Conservation (phyloP, 768 basidiomycete species). For the Pleurotus citrinopileatus region DNA sequence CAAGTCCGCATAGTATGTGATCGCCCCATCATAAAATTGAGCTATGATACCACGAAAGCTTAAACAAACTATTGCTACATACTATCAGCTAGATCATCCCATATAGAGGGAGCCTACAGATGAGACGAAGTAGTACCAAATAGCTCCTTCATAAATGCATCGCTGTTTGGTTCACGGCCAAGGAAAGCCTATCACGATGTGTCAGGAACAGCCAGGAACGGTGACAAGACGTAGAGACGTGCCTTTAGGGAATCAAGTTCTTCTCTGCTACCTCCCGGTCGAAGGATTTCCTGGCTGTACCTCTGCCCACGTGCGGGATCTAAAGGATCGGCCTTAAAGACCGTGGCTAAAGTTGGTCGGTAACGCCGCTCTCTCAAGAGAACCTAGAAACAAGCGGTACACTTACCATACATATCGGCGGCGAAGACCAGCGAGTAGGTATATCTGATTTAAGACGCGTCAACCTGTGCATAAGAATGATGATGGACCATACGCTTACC, state of each 20-base stretch:
- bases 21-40: too few species aligned
- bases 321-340: slow-evolving; percentile 81
- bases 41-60: too few species aligned
- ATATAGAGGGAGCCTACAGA: slow-evolving; percentile 20
- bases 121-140: slow-evolving; percentile 45
- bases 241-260: slow-evolving; percentile 80
- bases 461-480: not conserved
- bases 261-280: slow-evolving; percentile 74
- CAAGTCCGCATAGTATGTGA: too few species aligned
- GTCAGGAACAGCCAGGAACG: not conserved
- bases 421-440: slow-evolving; percentile 72
- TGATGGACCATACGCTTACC: slow-evolving; percentile 27
- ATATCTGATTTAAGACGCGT: slow-evolving; percentile 33
- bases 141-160: slow-evolving; percentile 70
- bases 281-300: slow-evolving; percentile 77
- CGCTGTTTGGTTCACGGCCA: slow-evolving; percentile 69
- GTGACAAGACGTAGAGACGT: slow-evolving; percentile 8
- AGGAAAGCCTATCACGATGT: slow-evolving; percentile 59
- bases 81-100: too few species aligned
- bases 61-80: too few species aligned
- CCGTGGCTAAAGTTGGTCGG: slow-evolving; percentile 41
- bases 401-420: slow-evolving; percentile 53
- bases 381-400: not conserved
- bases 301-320: slow-evolving; percentile 60
- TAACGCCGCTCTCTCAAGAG: not conserved